Evolutionary conservation across 1,284 basidiomycete species (phyloP).

Genomic region (Cerrena zonata): DNA sequence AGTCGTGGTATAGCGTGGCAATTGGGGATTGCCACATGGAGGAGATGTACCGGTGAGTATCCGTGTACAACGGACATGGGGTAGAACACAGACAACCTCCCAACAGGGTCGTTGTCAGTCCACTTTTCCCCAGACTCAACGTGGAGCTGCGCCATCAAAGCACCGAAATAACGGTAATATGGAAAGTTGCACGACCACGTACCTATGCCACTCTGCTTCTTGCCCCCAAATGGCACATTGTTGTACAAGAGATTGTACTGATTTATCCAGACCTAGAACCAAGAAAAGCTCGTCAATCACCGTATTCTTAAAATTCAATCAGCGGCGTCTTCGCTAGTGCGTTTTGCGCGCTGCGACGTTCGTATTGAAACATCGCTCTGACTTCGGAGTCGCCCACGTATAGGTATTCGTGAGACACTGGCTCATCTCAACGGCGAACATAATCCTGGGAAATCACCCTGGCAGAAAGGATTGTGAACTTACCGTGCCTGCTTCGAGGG

Average conservation of each 20-base stretch:
- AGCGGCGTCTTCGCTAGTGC: slow-evolving; percentile 1
- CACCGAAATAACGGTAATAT: neutral
- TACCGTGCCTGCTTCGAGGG: slow-evolving; percentile 81
- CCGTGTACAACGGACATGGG: neutral
- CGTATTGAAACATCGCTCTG: neutral
- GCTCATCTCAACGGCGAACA: neutral
- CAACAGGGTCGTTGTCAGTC: no score
- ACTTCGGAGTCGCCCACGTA: neutral
- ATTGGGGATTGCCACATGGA: neutral
- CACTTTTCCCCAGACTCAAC: no score
- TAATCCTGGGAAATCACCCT: neutral
- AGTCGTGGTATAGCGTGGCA: no score
- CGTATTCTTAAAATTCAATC: neutral
- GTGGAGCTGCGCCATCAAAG: neutral
- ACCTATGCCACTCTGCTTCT: slow-evolving; percentile 78
- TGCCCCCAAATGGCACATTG: slow-evolving; percentile 90
- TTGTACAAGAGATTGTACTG: slow-evolving; percentile 78
- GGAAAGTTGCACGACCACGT: slow-evolving; percentile 11
- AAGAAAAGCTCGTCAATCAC: neutral
- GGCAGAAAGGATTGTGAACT: slow-evolving; percentile 20
- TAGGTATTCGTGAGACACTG: neutral
- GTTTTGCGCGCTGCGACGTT: neutral
- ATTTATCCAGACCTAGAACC: slow-evolving; percentile 78
- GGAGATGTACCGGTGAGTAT: neutral
- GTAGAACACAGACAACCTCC: no score